Conservation (phyloP, 768 basidiomycete species). For the Amyloporia xantha region DNA sequence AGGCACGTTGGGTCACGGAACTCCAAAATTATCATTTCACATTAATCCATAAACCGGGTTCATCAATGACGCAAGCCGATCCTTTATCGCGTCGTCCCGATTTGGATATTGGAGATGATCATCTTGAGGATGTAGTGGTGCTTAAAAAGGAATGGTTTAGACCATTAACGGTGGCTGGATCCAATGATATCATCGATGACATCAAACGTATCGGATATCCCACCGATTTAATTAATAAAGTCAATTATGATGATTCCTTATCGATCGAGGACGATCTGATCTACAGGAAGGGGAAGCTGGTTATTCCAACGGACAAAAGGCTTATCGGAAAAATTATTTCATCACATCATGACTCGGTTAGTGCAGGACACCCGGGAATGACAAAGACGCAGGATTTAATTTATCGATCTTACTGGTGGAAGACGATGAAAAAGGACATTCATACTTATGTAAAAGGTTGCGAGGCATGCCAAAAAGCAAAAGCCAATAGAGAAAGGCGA, state of each 20-base stretch:
- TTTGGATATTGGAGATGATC: too few relatives aligned
- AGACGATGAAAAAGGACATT: conserved; percentile 19
- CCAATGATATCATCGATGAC: too few relatives aligned
- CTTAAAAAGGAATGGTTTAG: too few relatives aligned
- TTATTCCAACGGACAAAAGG: conserved; percentile 24
- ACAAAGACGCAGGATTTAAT: conserved; percentile 28
- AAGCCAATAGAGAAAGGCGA: conserved; percentile 25
- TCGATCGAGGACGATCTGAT: conserved; percentile 23
- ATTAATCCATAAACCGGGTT: background rate
- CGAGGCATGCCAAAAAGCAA: conserved; percentile 24
- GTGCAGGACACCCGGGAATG: conserved; percentile 37
- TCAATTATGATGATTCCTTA: conserved; percentile 4
- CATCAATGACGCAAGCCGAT: too few relatives aligned
- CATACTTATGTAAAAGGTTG: conserved; percentile 26
- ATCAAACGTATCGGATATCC: too few relatives aligned
- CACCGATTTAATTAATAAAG: too few relatives aligned
- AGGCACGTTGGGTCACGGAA: conserved; percentile 33
- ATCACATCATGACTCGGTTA: conserved; percentile 28
- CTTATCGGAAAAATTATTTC: conserved; percentile 26
- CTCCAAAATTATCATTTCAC: background rate
- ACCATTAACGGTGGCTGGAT: too few relatives aligned
- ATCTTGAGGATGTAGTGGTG: too few relatives aligned
- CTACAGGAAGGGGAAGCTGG: conserved; percentile 3
- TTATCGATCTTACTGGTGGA: conserved; percentile 36
- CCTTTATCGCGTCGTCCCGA: too few relatives aligned